Evolutionary conservation across 805 yeast species (phyloP).

Genomic region (Sungouiella thailandica): DNA sequence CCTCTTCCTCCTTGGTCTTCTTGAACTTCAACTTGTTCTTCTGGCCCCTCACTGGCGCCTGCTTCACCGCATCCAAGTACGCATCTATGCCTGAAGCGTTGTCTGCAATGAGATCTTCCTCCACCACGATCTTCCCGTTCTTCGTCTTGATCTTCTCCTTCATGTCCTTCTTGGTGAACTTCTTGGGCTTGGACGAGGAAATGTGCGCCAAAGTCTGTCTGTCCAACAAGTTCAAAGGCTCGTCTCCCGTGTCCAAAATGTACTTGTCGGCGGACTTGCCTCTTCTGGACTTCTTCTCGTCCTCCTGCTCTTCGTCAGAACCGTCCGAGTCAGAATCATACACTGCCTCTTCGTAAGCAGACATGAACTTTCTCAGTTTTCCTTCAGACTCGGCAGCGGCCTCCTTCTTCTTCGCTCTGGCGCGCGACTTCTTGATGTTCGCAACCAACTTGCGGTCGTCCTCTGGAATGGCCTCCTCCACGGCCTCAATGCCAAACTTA

Average conservation of each 20-base stretch:
- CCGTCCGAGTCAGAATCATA: conserved; percentile 57
- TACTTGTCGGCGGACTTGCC: conserved; percentile 47
- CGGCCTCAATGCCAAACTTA: conserved; percentile 82
- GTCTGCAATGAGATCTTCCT: conserved; percentile 38
- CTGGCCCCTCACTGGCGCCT: conserved; percentile 93
- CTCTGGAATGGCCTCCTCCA: conserved; percentile 83
- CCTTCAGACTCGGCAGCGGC: conserved; percentile 26
- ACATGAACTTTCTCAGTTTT: conserved; percentile 50
- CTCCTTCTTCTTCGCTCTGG: conserved; percentile 75
- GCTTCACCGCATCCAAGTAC: conserved; percentile 87
- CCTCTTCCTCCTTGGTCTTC: conserved; percentile 51
- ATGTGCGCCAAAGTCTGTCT: conserved; percentile 80
- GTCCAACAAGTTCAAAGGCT: conserved; percentile 86
- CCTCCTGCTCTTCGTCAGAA: conserved; percentile 55
- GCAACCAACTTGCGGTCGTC: conserved; percentile 78
- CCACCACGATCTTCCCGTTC: conserved; percentile 66
- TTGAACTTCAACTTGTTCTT: conserved; percentile 85
- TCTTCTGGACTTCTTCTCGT: conserved; percentile 37
- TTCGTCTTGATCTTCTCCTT: conserved; percentile 37
- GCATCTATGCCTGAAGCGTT: conserved; percentile 72
- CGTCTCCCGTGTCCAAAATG: conserved; percentile 70
- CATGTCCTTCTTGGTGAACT: conserved; percentile 41
- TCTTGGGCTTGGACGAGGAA: conserved; percentile 80
- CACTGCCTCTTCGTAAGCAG: conserved; percentile 90
- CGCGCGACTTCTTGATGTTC: conserved; percentile 81